These are phyloP conservation scores for Penicillium sp. DNA, from an alignment of 2,329 filamentous ascomycete genomes.

Conservation along the genomic window DNA sequence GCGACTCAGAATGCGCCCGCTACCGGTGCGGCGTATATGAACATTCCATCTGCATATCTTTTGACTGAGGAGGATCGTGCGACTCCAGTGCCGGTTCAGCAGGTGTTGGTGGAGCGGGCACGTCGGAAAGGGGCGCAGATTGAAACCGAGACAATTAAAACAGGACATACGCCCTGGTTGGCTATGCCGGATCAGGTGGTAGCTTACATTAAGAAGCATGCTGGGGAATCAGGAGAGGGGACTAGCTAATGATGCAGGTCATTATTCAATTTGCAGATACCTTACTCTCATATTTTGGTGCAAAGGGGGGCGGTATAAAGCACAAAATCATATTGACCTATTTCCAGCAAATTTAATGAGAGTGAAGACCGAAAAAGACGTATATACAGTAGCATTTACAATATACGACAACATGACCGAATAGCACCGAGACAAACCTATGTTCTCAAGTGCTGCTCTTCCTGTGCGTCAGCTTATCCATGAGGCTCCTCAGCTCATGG, in stretches of 20 bases:
- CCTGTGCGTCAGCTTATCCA: slow-evolving; percentile 12
- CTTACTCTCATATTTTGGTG: background rate
- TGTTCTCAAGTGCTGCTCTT: background rate
- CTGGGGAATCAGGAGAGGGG: slow-evolving; percentile 5
- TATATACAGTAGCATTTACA: slow-evolving; percentile 2
- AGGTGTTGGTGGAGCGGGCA: slow-evolving; percentile 32
- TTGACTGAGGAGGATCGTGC: slow-evolving; percentile 32
- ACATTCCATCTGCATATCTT: slow-evolving; percentile 27
- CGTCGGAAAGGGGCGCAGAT: slow-evolving; percentile 25
- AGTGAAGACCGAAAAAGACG: background rate
- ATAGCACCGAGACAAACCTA: background rate
- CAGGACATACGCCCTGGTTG: slow-evolving; percentile 32
- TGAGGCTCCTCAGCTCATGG: slow-evolving; percentile 6
- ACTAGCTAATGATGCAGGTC: background rate
- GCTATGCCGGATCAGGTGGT: slow-evolving; percentile 21
- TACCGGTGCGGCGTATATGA: slow-evolving; percentile 25
- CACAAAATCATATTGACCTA: background rate
- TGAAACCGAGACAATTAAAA: slow-evolving; percentile 28
- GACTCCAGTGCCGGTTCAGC: slow-evolving; percentile 30
- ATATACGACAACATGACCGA: background rate
- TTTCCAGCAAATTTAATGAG: background rate
- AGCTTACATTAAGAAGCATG: slow-evolving; percentile 20
- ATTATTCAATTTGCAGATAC: background rate
- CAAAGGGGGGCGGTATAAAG: background rate
- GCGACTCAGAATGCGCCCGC: slow-evolving; percentile 28